Evolutionary conservation across 495 filamentous ascomycete genomes (phyloP).

Genomic region (Talaromyces wortmannii): DNA sequence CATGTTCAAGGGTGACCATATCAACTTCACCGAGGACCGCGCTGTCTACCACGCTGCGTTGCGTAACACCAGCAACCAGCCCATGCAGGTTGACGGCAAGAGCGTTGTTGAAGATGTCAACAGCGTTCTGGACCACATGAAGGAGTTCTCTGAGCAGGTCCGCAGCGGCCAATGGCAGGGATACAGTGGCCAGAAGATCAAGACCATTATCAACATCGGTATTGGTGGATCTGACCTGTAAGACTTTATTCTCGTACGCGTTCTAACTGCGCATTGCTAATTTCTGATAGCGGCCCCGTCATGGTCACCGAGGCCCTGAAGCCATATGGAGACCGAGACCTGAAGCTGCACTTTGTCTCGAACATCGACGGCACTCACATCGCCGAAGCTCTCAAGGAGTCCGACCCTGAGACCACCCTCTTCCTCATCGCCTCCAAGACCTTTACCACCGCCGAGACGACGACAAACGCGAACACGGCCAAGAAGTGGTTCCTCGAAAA

Average conservation of each 20-base stretch:
- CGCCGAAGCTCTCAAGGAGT: slow-evolving; percentile 81
- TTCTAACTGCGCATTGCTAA: slow-evolving; percentile 19
- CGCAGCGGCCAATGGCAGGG: slow-evolving; percentile 96
- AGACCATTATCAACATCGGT: slow-evolving; percentile 93
- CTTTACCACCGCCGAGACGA: slow-evolving; percentile 97
- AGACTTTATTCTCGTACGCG: slow-evolving; percentile 21
- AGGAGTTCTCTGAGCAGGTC: slow-evolving; percentile 92
- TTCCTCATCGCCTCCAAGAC: slow-evolving; percentile 99
- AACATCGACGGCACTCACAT: slow-evolving; percentile 99
- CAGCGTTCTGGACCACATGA: slow-evolving; percentile 89
- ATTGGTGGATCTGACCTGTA: slow-evolving; percentile 98
- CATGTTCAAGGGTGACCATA: slow-evolving; percentile 96
- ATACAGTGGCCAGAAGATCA: slow-evolving; percentile 94
- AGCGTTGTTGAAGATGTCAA: slow-evolving; percentile 95
- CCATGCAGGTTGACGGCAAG: slow-evolving; percentile 89
- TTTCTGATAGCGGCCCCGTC: slow-evolving; percentile 69
- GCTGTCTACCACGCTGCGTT: slow-evolving; percentile 94
- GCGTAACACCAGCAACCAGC: slow-evolving; percentile 76
- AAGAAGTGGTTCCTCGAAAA: slow-evolving; percentile 94
- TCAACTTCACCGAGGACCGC: slow-evolving; percentile 97
- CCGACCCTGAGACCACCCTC: slow-evolving; percentile 92
- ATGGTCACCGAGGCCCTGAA: slow-evolving; percentile 98
- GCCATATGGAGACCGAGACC: slow-evolving; percentile 75
- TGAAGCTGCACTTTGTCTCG: slow-evolving; percentile 95
- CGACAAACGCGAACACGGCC: slow-evolving; percentile 91